Evolutionary conservation across 2,329 filamentous ascomycete genomes (phyloP).

Genomic region (Saccharata proteae): DNA sequence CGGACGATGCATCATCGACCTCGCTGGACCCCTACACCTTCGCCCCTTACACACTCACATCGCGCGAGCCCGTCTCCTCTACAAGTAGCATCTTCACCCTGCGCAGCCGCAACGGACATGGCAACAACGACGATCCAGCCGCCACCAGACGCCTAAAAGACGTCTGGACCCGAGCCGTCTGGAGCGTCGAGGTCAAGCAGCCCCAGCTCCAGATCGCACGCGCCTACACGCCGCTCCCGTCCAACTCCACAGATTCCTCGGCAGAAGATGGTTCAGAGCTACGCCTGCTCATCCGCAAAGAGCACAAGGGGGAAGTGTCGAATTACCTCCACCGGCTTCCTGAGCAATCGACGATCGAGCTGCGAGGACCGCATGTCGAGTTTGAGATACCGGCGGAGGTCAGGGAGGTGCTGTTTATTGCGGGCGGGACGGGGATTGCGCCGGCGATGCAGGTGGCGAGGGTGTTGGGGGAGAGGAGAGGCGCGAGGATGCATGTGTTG

Average conservation of each 20-base stretch:
- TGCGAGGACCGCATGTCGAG: constrained; percentile 69
- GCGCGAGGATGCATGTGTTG: constrained; percentile 52
- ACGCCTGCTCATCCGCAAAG: constrained; percentile 65
- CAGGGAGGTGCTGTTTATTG: constrained; percentile 63
- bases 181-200: constrained; percentile 89
- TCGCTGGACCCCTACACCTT: constrained; percentile 49
- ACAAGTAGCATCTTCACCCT: constrained; percentile 60
- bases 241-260: constrained; percentile 22
- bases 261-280: constrained; percentile 24
- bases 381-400: constrained; percentile 45
- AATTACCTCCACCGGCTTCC: constrained; percentile 59
- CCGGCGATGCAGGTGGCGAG: constrained; percentile 73
- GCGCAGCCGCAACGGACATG: constrained; percentile 27
- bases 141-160: constrained; percentile 15
- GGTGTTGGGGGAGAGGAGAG: constrained; percentile 40
- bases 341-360: constrained; percentile 52
- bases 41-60: constrained; percentile 51
- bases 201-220: constrained; percentile 85
- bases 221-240: constrained; percentile 80
- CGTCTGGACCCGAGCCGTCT: constrained; percentile 53
- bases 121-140: too few relatives aligned
- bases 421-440: constrained; percentile 85
- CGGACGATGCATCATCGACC: constrained; percentile 13
- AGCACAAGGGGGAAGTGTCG: constrained; percentile 75
- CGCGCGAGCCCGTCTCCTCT: constrained; percentile 50